Base-by-base conservation (phyloP, 768 basidiomycete species). In the Trametes elegans region DNA sequence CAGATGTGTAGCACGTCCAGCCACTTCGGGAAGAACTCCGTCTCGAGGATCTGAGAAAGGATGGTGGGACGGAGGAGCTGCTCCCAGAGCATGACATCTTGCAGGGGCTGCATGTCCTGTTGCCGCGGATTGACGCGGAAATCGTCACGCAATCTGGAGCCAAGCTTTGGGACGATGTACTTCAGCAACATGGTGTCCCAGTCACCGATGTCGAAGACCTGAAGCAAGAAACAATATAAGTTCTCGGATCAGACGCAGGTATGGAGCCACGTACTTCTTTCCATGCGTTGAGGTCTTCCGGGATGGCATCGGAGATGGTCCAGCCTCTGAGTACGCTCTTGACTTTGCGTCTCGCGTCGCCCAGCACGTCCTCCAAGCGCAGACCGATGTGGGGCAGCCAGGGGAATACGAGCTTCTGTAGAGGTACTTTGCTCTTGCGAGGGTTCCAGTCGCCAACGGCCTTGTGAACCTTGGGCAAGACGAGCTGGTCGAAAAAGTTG, bases 21-120 rank as follows among this genome's bases (percentile, higher is more conserved):
- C 94, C 95, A 99, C 68, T 97, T 96, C 4, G 93, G 91, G 80
- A 98, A 98, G 76, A 98, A 96, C 64, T 93, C 93, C 5, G 81
- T 79, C 68, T 96, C 91, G 59, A 99, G 73, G 11, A 99, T 74
- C 65, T 94, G 90, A 1, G 85, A 79, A 64, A 97, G 79, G 57
- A 96, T 81, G 4, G 88, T 84, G 0, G 83, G 71, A 7, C 90
- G 86, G 31, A 98, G 76, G 51, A 91, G 76, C 28, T 74, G 68
- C 10, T 78, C 75, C 97, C 97, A 99, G 1, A 76, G 75, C 39
- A 98, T 75, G 16, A 93, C 89, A 48, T 77, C 76, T 18, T 85
- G 75, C 41, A 99, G 76, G 0, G 94, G 90, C 21, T 76, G 76
- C 85, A 98, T 88, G 63, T 92, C 82, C 69, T 99, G 97, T 28